Evolutionary conservation across 352 stramenopile species (phyloP).

Genomic region (Blastocystis sp.): DNA sequence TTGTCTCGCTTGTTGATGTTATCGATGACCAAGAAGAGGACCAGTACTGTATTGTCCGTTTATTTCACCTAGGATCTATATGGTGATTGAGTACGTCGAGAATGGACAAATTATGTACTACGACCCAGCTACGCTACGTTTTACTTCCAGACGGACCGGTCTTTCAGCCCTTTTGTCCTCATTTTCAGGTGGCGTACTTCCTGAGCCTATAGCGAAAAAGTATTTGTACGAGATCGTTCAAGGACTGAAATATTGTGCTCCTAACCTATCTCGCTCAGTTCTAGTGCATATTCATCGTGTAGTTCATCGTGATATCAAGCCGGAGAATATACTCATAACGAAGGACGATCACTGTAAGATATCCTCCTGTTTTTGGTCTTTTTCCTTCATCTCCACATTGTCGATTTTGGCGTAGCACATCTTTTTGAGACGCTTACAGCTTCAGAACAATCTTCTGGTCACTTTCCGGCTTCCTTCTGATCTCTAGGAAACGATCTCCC

Average conservation of each 20-base stretch:
- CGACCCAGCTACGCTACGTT: not conserved
- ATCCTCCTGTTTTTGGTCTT: conserved; percentile 47
- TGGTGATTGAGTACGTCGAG: conserved; percentile 68
- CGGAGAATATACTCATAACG: conserved; percentile 78
- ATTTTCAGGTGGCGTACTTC: conserved; percentile 39
- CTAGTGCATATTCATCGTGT: conserved; percentile 69
- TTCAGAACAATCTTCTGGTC: not conserved
- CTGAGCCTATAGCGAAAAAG: conserved; percentile 37
- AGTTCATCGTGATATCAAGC: conserved; percentile 80
- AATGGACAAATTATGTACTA: conserved; percentile 63
- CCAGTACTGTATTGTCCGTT: not conserved
- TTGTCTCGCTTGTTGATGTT: conserved; percentile 79
- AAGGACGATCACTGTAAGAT: conserved; percentile 79
- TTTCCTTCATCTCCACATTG: conserved; percentile 41
- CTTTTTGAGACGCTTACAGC: conserved; percentile 42
- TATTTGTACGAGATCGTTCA: conserved; percentile 57
- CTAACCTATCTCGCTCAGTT: not conserved
- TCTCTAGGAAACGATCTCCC: not conserved
- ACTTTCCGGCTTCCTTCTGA: not conserved
- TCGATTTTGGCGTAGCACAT: conserved; percentile 58
- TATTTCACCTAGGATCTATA: conserved; percentile 79
- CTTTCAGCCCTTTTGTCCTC: not conserved
- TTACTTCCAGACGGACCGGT: not conserved
- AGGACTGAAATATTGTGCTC: conserved; percentile 46
- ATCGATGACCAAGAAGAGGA: conserved; percentile 74